Conservation (phyloP, 306 rosid species). For the Cicer judaicum region DNA sequence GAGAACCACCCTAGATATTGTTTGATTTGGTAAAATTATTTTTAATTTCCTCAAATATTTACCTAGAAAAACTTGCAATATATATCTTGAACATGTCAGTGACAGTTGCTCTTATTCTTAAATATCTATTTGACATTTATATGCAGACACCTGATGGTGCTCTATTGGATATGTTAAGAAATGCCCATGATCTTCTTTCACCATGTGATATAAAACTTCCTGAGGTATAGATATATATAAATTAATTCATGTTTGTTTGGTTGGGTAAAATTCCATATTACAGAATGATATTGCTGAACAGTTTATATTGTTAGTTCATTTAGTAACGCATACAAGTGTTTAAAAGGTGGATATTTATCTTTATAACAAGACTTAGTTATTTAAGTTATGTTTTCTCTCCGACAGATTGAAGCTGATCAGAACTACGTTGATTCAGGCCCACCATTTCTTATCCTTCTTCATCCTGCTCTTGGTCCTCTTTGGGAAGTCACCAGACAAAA, state of each 20-base stretch:
- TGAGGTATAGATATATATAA: constrained; percentile 57
- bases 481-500: constrained; percentile 96
- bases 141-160: constrained; percentile 94
- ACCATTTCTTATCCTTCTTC: constrained; percentile 89
- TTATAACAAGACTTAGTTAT: constrained; percentile 23
- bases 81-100: constrained; percentile 32
- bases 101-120: constrained; percentile 27
- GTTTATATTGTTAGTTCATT: constrained; percentile 10
- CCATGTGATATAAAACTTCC: constrained; percentile 79
- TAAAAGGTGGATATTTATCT: constrained; percentile 18
- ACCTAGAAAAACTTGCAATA: constrained; percentile 33
- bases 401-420: constrained; percentile 82
- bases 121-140: constrained; percentile 41
- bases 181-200: constrained; percentile 84
- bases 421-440: constrained; percentile 80
- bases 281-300: constrained; percentile 31
- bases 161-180: constrained; percentile 82
- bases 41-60: constrained; percentile 22
- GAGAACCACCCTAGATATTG: constrained; percentile 6
- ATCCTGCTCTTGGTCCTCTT: constrained; percentile 98
- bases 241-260: constrained; percentile 28
- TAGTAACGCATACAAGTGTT: constrained; percentile 37
- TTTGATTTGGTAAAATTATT: constrained; percentile 22
- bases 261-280: constrained; percentile 37
- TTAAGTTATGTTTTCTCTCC: constrained; percentile 31